These are phyloP conservation scores for Auxenochlorella protothecoides DNA, from an alignment of 139 green algal species.

Conservation along the genomic window DNA sequence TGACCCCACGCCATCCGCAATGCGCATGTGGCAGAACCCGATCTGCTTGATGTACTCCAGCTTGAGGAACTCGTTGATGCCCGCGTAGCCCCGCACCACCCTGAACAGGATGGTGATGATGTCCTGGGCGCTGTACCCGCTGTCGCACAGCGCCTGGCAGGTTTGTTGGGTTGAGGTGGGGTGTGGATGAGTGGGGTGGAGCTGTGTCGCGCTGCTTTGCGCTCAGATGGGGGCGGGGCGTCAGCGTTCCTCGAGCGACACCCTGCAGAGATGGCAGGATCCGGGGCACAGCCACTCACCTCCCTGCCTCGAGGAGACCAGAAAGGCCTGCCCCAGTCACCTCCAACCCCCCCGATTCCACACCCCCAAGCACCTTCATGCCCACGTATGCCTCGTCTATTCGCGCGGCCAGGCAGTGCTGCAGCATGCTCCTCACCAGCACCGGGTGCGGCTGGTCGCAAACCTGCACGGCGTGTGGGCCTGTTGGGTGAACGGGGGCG, in stretches of 20 bases:
- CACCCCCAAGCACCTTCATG: constrained; percentile 44
- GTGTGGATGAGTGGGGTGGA: background rate
- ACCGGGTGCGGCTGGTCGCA: constrained; percentile 97
- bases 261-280: background rate
- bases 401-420: constrained; percentile 48
- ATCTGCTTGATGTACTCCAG: constrained; percentile 93
- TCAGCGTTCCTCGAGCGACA: background rate
- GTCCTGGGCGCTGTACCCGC: constrained; percentile 83
- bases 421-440: constrained; percentile 66
- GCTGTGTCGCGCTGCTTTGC: background rate
- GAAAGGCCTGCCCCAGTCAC: no score
- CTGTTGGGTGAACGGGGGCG: no score
- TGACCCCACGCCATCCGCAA: constrained; percentile 80
- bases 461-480: constrained; percentile 24
- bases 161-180: background rate
- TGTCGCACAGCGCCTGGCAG: constrained; percentile 62
- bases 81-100: constrained; percentile 54
- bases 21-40: constrained; percentile 89
- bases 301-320: no score
- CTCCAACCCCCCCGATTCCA: no score
- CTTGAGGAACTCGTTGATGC: constrained; percentile 90
- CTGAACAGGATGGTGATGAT: constrained; percentile 96
- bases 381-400: constrained; percentile 70
- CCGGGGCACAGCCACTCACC: background rate
- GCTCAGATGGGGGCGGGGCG: background rate